Base-by-base conservation (phyloP, 2,329 filamentous ascomycete species). In the Cladophialophora psammophila region DNA sequence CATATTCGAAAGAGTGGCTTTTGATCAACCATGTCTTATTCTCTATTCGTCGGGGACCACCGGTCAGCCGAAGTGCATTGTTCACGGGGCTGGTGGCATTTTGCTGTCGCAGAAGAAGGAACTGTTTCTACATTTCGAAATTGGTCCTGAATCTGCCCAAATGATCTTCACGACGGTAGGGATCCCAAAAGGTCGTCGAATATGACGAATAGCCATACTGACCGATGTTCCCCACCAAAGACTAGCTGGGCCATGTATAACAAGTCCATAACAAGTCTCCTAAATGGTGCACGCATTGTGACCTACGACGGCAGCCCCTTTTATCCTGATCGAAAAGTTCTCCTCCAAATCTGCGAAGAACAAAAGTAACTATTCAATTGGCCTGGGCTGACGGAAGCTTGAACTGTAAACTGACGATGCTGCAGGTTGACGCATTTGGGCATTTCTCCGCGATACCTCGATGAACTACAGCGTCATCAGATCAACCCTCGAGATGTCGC, bases 241-340 rank as follows among this genome's bases (percentile, higher is more conserved):
- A 92, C 90, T 0, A 90, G 91, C 0, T 96, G 92, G 92, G 94
- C 96, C 78, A 96, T 96, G 92, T 95, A 94, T 75, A 66, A 69
- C 50, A 58, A 83, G 2, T 86, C 84, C 40, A 81, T 92, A 0
- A 81, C 83, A 18, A 80, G 83, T 4, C 81, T 94, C 5, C 73
- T 90, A 0, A 79, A 83, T 45, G 91, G 91, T 6, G 82, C 83
- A 0, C 83, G 87, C 5, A 81, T 85, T 0, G 78, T 96, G 1
- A 81, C 94, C n/a, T 96, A 96, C 76, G 92, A 96, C 74, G 92
- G 92, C 3, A 92, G 89, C 9, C 92, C 92, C 0, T 92, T 96
- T 77, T 79, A 88, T 53, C 92, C 92, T 0, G 26, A 26, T 26
- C 26, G 26, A 26, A 26, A 26, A 26, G 26, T 26, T 26, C 26